Conservation (phyloP, 345 rosid species). For the Pelargonium nanum region DNA sequence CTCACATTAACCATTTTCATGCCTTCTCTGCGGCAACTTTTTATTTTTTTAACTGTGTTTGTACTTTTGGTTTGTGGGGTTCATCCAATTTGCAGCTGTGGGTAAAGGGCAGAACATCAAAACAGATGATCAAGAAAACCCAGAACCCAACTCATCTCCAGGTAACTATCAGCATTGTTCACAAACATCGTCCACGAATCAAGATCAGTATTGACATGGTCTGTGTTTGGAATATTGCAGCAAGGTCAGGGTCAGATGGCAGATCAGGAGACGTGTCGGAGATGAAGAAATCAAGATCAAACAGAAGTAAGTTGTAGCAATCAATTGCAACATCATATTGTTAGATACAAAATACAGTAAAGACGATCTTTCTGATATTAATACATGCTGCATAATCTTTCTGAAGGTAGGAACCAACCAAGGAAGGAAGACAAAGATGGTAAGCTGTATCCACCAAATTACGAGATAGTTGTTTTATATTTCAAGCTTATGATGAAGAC, state of each 20-base stretch:
- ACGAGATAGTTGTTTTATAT: background rate
- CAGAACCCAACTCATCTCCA: background rate
- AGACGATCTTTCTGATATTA: too few relatives aligned
- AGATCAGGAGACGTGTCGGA: background rate
- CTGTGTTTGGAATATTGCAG: too few relatives aligned
- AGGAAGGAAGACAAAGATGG: background rate
- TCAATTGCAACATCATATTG: too few relatives aligned
- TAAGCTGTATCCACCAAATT: background rate
- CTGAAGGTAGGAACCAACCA: background rate
- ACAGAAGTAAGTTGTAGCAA: background rate
- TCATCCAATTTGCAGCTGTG: background rate
- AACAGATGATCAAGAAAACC: background rate
- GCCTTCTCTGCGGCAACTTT: too few relatives aligned
- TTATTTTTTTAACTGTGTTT: background rate
- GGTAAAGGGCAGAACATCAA: background rate
- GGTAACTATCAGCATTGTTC: background rate
- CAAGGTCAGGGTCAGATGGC: background rate
- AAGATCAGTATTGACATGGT: too few relatives aligned
- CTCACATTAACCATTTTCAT: background rate
- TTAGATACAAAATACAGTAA: too few relatives aligned
- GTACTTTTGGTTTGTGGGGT: too few relatives aligned
- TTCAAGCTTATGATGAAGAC: background rate
- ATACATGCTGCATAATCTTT: background rate
- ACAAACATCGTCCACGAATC: background rate
- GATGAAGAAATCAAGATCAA: background rate